A percentile compares a stretch with the other conserved stretches of the same genome.
Evolutionary conservation across 2,329 filamentous ascomycete genomes (phyloP).

Genomic region (Zymoseptoria crescenta): DNA sequence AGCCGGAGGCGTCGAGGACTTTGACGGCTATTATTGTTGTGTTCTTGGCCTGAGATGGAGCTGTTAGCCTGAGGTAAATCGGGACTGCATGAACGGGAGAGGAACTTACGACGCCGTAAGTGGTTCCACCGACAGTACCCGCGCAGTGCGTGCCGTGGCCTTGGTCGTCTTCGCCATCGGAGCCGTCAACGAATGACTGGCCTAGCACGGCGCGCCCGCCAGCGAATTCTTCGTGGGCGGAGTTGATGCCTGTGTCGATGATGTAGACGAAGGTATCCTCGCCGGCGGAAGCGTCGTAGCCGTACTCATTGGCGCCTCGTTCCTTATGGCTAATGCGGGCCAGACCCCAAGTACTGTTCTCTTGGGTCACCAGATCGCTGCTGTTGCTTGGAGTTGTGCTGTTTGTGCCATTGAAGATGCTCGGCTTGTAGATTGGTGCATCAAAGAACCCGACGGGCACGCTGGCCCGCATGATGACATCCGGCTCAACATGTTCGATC

Average conservation of each 20-base stretch:
- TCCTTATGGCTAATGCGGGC: conserved; percentile 14
- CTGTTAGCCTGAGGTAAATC: too few species aligned
- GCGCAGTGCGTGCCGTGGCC: conserved; percentile 71
- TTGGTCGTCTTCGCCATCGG: conserved; percentile 40
- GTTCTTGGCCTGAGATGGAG: conserved; percentile 28
- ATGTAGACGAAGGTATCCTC: conserved; percentile 22
- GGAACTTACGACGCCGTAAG: conserved; percentile 47
- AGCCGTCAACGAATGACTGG: conserved; percentile 23
- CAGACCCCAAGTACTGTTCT: conserved; percentile 17
- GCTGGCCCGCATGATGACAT: conserved; percentile 30
- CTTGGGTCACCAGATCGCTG: conserved; percentile 4
- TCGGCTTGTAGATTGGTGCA: neutral
- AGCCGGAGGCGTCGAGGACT: conserved; percentile 38
- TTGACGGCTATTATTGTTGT: conserved; percentile 44
- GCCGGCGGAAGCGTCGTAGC: conserved; percentile 13
- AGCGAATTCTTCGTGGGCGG: conserved; percentile 26
- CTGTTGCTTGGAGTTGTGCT: neutral
- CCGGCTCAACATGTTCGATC: conserved; percentile 35
- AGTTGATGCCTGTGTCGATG: conserved; percentile 21
- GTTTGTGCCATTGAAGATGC: conserved; percentile 3
- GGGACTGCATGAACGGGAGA: too few species aligned
- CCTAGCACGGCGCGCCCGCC: conserved; percentile 27
- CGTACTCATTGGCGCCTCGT: conserved; percentile 14
- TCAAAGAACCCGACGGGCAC: conserved; percentile 8
- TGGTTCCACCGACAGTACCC: conserved; percentile 63